phyloP scores from a whole-genome alignment of 371 early-diverging fungal genomes.

The Apophysomyces elegans region DNA sequence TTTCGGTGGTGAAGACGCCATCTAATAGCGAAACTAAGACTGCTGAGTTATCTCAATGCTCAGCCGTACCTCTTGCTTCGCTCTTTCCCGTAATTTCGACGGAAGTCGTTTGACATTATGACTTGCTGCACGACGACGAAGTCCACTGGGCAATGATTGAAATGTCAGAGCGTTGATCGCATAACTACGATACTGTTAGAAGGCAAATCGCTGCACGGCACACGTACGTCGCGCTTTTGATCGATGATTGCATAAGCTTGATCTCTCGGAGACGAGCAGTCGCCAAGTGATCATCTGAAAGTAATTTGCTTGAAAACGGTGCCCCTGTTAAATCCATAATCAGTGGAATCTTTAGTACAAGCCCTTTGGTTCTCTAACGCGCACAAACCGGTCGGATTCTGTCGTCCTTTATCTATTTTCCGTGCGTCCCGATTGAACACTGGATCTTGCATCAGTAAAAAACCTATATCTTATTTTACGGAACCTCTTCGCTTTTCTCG shows the following conservation, averaged over 20 bases:
- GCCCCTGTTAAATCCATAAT: neutral
- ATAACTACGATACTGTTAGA: conserved; percentile 14
- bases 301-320: neutral
- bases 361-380: neutral
- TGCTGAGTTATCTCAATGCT: neutral
- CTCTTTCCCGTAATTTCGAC: conserved; percentile 68
- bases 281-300: conserved; percentile 22
- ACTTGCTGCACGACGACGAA: conserved; percentile 90
- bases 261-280: conserved; percentile 81
- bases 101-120: conserved; percentile 88
- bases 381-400: neutral
- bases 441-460: neutral
- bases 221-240: conserved; percentile 52
- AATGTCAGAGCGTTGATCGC: conserved; percentile 63
- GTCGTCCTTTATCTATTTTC: conserved; percentile 9
- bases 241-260: conserved; percentile 74
- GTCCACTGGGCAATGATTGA: conserved; percentile 85
- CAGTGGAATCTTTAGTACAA: neutral
- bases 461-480: neutral
- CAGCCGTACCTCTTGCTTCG: conserved; percentile 64
- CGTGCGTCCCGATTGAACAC: conserved; percentile 12
- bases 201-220: neutral
- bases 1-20: conserved; percentile 21
- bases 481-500: conserved; percentile 18
- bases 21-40: conserved; percentile 7